Evolutionary conservation across 768 basidiomycete species (phyloP), one percentile per base, ranked within the genome.

Genomic region (Tephrocybe sp.): DNA sequence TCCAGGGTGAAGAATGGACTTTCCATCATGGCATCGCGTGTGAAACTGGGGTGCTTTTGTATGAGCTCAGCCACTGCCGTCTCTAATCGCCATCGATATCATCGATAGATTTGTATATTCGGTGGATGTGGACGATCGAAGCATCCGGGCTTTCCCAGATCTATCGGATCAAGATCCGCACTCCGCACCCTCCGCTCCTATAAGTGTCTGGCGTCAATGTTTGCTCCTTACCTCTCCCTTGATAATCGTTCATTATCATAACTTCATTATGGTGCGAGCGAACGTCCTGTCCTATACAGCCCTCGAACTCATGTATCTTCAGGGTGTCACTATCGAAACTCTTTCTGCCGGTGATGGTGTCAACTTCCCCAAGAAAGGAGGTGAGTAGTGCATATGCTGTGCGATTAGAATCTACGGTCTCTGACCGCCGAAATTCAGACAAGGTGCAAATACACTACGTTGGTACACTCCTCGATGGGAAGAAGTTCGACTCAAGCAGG

Each of bases 161-260:
- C 65, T 62, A 55, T 82, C 81, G 78, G 82, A 87, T 86, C 85
- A 80, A 83, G 84, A 85, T 87, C 85, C 82, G 83, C 72, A 77
- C 75, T 77, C 79, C 77, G 80, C 78, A 70, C 61, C 63, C 62
- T 66, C 64, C 64, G 59, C 59, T 60, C 61, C 62, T 78, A 79
- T 79, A 77, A 76, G 70, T 68, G 65, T 63, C 58, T 63, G 55
- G 63, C 51, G 56, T 48, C 50, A 63, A 57, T 56, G 31, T 52
- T 63, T 45, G 43, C 53, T 52, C 59, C 64, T 52, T 57, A 59
- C 58, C 64, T 64, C 64, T 62, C 64, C 66, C 65, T 69, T 68
- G 68, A 72, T 74, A 61, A 56, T 64, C 64, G 52, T 56, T 52
- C 52, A 55, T 65, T 52, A 60, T 55, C 57, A 47, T 49, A 50